Conservation (phyloP, 257 asterid genomes). For the Solanum chilense region DNA sequence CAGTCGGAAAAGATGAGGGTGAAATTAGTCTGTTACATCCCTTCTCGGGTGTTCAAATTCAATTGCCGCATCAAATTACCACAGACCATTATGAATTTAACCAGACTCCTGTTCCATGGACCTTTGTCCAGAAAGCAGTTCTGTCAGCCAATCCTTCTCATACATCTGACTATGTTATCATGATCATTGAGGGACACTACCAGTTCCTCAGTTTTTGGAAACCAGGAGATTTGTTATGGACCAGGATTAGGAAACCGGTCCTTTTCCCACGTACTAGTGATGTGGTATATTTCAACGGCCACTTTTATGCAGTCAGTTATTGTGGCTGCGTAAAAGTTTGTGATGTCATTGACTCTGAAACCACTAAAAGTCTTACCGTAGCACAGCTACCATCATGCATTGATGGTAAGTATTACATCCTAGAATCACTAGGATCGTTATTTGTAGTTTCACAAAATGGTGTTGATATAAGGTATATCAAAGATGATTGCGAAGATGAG, state of each 20-base stretch:
- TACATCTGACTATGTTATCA: neutral
- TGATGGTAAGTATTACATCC: neutral
- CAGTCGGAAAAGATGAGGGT: neutral
- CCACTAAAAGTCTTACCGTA: neutral
- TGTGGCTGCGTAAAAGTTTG: neutral
- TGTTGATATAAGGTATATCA: neutral
- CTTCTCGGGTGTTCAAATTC: neutral
- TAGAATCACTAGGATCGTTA: neutral
- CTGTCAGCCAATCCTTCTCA: neutral
- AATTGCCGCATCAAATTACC: neutral
- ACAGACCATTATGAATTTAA: neutral
- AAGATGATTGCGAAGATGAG: neutral
- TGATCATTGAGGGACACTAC: neutral
- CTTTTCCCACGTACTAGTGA: neutral
- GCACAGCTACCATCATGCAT: neutral
- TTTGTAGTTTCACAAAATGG: neutral
- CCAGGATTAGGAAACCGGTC: neutral
- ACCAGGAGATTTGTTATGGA: neutral
- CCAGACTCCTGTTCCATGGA: neutral
- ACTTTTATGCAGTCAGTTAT: neutral
- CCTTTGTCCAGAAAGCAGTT: neutral
- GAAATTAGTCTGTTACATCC: neutral
- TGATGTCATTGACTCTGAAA: neutral
- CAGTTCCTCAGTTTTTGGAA: neutral
- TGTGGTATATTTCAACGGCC: neutral